A percentile compares a stretch with the other conserved stretches of the same genome.
phyloP scores from a whole-genome alignment of 441 rosid species.

The Adansonia rubrostipa region DNA sequence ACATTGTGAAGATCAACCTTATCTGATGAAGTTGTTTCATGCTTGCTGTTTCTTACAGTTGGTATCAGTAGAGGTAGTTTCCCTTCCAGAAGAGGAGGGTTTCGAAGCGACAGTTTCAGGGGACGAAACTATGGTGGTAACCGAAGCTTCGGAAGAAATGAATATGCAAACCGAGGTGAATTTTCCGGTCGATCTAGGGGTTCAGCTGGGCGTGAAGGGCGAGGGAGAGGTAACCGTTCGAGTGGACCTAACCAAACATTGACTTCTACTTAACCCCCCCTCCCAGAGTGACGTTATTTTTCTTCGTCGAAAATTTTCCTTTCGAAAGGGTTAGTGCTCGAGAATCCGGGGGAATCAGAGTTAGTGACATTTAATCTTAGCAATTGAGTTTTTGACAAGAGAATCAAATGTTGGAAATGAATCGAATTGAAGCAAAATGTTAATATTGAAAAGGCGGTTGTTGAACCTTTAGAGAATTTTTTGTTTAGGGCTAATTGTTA shows the following conservation, averaged over 20 bases:
- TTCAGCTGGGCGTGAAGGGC: conserved; percentile 51
- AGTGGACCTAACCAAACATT: conserved; percentile 17
- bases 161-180: conserved; percentile 50
- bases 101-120: conserved; percentile 56
- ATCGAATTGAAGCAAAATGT: conserved; percentile 11
- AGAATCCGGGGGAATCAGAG: background rate
- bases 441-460: conserved; percentile 8
- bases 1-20: background rate
- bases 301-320: background rate
- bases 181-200: conserved; percentile 55
- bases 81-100: conserved; percentile 51
- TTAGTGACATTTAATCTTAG: background rate
- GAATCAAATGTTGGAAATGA: conserved; percentile 2
- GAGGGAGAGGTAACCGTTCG: conserved; percentile 47
- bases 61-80: conserved; percentile 56
- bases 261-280: conserved; percentile 1
- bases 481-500: background rate
- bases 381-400: background rate
- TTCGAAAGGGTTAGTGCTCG: background rate
- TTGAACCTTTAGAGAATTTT: background rate
- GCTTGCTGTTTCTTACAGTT: conserved; percentile 42
- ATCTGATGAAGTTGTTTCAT: conserved; percentile 8
- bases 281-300: background rate
- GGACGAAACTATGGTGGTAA: conserved; percentile 49
- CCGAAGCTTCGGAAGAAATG: conserved; percentile 53